Percentiles rank a stretch among this genome's conserved stretches.
Conservation (phyloP, 345 rosid species). For the Camelina neglecta region DNA sequence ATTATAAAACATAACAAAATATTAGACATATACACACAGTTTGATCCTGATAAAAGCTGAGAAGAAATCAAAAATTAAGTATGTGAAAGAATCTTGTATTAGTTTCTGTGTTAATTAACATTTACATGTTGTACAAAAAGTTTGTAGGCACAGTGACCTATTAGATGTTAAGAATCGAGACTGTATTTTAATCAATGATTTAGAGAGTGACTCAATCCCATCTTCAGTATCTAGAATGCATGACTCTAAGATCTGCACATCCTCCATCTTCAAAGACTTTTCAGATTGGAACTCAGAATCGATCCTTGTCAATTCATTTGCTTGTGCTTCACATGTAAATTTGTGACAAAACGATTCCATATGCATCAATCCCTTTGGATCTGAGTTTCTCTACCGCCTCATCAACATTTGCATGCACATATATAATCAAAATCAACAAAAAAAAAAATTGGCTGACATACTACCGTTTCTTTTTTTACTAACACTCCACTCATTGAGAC, state of each 20-base stretch:
- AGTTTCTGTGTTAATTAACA: not conserved
- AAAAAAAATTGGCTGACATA: not conserved
- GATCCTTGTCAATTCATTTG: slow-evolving; percentile 44
- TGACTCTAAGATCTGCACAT: slow-evolving; percentile 42
- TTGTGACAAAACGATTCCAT: slow-evolving; percentile 59
- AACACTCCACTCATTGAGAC: no score
- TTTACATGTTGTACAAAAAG: slow-evolving; percentile 22
- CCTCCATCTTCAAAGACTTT: slow-evolving; percentile 27
- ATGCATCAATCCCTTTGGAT: slow-evolving; percentile 66
- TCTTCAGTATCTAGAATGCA: slow-evolving; percentile 57
- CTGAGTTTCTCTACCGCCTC: slow-evolving; percentile 75
- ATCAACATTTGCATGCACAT: slow-evolving; percentile 72
- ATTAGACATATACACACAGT: not conserved
- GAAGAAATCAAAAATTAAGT: not conserved
- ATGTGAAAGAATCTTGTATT: slow-evolving; percentile 5
- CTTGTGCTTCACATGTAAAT: slow-evolving; percentile 35
- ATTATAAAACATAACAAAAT: no score
- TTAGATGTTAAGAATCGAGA: slow-evolving; percentile 51
- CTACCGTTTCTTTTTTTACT: no score
- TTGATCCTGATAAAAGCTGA: not conserved
- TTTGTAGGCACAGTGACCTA: slow-evolving; percentile 28
- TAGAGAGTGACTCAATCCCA: slow-evolving; percentile 49
- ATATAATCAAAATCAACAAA: not conserved
- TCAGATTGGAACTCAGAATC: slow-evolving; percentile 45
- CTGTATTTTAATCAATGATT: slow-evolving; percentile 51